These are phyloP conservation scores for Colletotrichum sp. DNA, from an alignment of 2,329 filamentous ascomycete species.

Conservation along the genomic window DNA sequence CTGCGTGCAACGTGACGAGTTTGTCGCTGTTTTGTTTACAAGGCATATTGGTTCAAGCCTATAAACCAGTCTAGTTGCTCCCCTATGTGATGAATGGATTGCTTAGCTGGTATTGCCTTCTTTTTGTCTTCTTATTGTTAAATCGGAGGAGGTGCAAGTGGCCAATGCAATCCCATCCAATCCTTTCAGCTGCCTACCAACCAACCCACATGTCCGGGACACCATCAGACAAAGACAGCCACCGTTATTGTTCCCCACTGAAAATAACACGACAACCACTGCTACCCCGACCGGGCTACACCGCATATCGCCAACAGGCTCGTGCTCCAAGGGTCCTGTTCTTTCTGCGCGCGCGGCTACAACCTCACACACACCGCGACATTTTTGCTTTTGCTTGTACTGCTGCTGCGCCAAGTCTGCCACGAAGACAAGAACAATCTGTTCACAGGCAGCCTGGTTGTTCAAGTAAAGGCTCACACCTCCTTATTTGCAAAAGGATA, in stretches of 20 bases:
- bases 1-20: not conserved
- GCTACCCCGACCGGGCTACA: not conserved
- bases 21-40: not conserved
- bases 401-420: not conserved
- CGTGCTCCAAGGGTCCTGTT: not conserved
- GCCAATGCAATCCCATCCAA: not conserved
- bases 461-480: not conserved
- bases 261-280: not conserved
- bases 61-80: not conserved
- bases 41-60: not conserved
- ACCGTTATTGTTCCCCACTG: not conserved
- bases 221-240: not conserved
- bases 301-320: conserved; percentile 1
- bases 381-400: not conserved
- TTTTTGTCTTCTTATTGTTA: not conserved
- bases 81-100: not conserved
- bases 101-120: not conserved
- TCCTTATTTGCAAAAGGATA: not conserved
- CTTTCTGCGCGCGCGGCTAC: not conserved
- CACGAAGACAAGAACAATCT: not conserved
- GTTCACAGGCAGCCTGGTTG: not conserved
- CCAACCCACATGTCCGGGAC: not conserved
- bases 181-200: not conserved
- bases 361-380: not conserved
- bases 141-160: not conserved